A percentile compares a stretch with the other conserved stretches of the same genome.
phyloP scores from a whole-genome alignment of 495 filamentous ascomycete genomes.

The Neurospora sp. region DNA sequence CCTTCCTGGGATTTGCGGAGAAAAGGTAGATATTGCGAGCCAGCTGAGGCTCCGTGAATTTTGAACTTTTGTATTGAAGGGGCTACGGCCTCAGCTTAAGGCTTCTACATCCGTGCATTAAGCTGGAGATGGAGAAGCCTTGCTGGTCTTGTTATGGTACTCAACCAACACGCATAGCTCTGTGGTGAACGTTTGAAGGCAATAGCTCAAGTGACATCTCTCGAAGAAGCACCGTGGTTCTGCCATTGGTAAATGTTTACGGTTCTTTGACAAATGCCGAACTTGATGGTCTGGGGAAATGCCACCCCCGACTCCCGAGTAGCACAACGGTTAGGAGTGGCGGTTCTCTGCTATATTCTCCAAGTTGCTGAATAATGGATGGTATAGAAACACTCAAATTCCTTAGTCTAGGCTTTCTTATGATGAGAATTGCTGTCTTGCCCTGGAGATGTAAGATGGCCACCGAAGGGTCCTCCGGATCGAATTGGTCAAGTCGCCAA shows the following conservation, averaged over 20 bases:
- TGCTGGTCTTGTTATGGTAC: background rate
- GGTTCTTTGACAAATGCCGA: background rate
- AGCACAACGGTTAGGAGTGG: background rate
- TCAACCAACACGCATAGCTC: background rate
- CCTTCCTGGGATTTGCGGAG: background rate
- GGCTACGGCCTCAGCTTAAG: background rate
- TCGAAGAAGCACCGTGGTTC: background rate
- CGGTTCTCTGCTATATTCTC: background rate
- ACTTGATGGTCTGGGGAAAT: background rate
- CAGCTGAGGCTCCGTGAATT: background rate
- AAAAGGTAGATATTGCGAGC: background rate
- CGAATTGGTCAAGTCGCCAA: constrained; percentile 7
- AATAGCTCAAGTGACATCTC: background rate
- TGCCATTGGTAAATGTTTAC: background rate
- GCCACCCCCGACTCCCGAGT: background rate
- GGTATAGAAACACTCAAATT: background rate
- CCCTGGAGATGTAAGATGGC: background rate
- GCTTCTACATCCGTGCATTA: background rate
- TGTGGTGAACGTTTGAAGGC: background rate
- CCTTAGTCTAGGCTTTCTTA: background rate
- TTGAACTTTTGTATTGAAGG: background rate
- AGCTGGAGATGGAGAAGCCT: background rate
- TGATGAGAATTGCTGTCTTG: background rate
- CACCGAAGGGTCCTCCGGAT: background rate
- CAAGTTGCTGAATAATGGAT: background rate